Percentiles rank a stretch among this genome's conserved stretches.
These are phyloP conservation scores for Henningerozyma blattae DNA, from an alignment of 805 yeast genomes.

Conservation along the genomic window DNA sequence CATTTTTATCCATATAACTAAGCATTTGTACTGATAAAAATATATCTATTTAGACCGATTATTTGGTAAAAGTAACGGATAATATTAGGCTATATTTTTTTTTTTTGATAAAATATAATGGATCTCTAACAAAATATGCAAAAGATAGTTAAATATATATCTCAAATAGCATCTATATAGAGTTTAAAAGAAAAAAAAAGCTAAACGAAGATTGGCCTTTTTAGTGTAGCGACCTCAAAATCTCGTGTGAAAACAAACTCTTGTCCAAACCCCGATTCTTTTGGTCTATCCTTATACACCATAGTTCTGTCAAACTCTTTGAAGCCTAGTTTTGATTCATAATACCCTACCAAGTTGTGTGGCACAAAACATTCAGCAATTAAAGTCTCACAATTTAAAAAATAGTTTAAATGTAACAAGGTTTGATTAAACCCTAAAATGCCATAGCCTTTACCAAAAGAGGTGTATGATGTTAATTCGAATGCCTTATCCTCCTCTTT, in stretches of 20 bases:
- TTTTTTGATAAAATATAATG: too few species aligned
- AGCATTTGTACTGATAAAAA: too few species aligned
- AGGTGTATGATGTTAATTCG: conserved; percentile 42
- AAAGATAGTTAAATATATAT: too few species aligned
- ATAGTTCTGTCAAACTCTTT: conserved; percentile 14
- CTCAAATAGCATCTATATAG: too few species aligned
- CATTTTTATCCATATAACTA: too few species aligned
- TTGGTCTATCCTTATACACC: conserved; percentile 14
- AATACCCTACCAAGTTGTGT: conserved; percentile 37
- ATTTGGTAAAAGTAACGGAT: too few species aligned
- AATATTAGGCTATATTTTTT: too few species aligned
- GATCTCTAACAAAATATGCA: too few species aligned
- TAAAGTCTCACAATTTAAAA: conserved; percentile 5
- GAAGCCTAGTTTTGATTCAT: conserved; percentile 31
- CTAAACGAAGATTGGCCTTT: conserved; percentile 3
- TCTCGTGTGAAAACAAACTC: conserved; percentile 28
- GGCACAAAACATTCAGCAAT: conserved; percentile 35
- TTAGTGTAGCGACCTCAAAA: conserved; percentile 27
- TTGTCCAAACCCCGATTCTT: conserved; percentile 24
- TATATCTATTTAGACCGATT: too few species aligned
- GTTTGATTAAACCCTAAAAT: conserved; percentile 4
- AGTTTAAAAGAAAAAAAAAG: too few species aligned
- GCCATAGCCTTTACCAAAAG: conserved; percentile 25
- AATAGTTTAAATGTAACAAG: conserved; percentile 9
- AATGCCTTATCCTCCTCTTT: conserved; percentile 10